These are phyloP conservation scores for Aphelidium insulamus DNA, from an alignment of 371 early-diverging fungal species.

Conservation along the genomic window DNA sequence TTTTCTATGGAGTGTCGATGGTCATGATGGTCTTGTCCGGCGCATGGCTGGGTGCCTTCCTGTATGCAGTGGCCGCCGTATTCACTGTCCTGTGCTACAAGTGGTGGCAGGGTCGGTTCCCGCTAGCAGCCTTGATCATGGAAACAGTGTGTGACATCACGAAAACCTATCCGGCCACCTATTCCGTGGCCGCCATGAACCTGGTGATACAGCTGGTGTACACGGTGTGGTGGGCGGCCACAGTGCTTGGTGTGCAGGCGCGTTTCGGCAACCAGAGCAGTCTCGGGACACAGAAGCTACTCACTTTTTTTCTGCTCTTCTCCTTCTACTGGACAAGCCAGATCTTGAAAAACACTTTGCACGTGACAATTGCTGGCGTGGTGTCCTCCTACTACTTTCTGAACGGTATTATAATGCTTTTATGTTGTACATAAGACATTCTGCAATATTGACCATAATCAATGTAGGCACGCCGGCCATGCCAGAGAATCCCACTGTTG, in stretches of 20 bases:
- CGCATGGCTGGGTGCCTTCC: too few relatives aligned
- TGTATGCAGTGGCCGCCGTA: too few relatives aligned
- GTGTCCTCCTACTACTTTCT: slow-evolving; percentile 66
- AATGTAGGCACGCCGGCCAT: too few relatives aligned
- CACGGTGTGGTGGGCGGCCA: slow-evolving; percentile 10
- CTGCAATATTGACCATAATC: too few relatives aligned
- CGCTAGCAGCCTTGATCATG: slow-evolving; percentile 17
- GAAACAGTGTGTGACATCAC: slow-evolving; percentile 13
- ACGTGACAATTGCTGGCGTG: slow-evolving; percentile 56
- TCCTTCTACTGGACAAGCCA: slow-evolving; percentile 60
- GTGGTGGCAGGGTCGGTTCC: slow-evolving; percentile 13
- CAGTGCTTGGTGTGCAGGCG: slow-evolving; percentile 10
- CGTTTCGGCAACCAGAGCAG: slow-evolving; percentile 13
- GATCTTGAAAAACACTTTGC: slow-evolving; percentile 48
- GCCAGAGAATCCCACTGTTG: slow-evolving; percentile 35
- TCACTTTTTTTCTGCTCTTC: slow-evolving; percentile 45
- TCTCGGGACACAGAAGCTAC: slow-evolving; percentile 9
- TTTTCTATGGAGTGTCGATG: too few relatives aligned
- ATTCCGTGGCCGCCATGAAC: slow-evolving; percentile 10
- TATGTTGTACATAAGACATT: too few relatives aligned
- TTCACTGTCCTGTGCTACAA: slow-evolving; percentile 15
- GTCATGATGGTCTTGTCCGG: too few relatives aligned
- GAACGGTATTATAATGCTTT: too few relatives aligned
- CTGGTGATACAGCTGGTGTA: slow-evolving; percentile 10
- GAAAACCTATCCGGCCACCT: slow-evolving; percentile 15